Base-by-base conservation (phyloP, 306 rosid genomes). In the Pachyrhizus erosus region DNA sequence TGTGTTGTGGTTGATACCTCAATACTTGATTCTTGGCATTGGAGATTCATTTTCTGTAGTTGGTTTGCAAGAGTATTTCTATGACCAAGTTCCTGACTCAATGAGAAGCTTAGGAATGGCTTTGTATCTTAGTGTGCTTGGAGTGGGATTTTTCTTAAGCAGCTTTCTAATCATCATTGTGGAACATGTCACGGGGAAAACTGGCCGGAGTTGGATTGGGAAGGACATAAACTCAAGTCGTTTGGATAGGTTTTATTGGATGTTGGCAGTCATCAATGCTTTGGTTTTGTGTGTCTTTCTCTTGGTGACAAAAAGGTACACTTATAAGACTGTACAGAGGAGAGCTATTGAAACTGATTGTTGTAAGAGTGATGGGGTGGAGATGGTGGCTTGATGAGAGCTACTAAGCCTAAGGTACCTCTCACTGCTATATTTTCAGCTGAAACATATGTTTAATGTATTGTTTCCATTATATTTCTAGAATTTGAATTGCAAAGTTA, bases 71-170 rank as follows among this genome's bases (percentile, higher is more conserved):
- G 89, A 88, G 76, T 82, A 69, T 67, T 88, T 88, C 83, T 88
- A 88, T 45, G 91, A 86, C 40, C 82, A 88, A 62, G 89, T 88
- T 33, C 89, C 89, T 23, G 89, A 86, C 48, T 84, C 89, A 1
- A 84, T 86, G 89, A 84, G 91, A 64, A 88, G 91, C 76, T 21
- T 86, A 26, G 91, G 91, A 34, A 74, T 88, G 81, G 86, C 89
- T 34, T 42, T 89, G n/a, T 89, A 39, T 76, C 88, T 89, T 9
- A 84, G 92, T 68, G 88, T 87, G 80, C 46, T 89, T 72, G 92
- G 90, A 26, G 58, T 65, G 7, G 92, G 88, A 58, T 84, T 76
- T 48, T 89, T 89, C 82, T 45, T 89, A 18, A 84, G 86, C 26
- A 89, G 88, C 64, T 86, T 89, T 21, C 34, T 89, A 24, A 89